Percentiles rank a stretch among this genome's conserved stretches.
These are phyloP conservation scores for Eucalyptus lansdowneana DNA, from an alignment of 345 rosid species.

Conservation along the genomic window DNA sequence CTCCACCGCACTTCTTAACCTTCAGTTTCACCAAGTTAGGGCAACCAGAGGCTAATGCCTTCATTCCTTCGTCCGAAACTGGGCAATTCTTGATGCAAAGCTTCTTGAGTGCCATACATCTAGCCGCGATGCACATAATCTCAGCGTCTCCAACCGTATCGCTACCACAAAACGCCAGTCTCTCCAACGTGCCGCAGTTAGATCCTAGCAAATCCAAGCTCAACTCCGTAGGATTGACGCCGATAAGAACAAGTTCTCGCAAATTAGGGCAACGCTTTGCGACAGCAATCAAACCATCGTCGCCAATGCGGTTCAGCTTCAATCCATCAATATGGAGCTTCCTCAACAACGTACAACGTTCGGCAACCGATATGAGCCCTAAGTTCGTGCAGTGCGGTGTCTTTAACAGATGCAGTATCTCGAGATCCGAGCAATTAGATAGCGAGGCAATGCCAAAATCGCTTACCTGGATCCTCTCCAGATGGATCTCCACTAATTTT, in stretches of 20 bases:
- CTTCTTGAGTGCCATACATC: constrained; percentile 59
- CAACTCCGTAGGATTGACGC: constrained; percentile 49
- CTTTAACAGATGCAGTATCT: constrained; percentile 60
- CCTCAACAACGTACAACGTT: constrained; percentile 44
- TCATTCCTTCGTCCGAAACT: constrained; percentile 45
- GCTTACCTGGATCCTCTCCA: constrained; percentile 62
- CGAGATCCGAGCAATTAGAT: constrained; percentile 49
- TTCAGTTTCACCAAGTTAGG: constrained; percentile 73
- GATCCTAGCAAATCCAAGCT: constrained; percentile 50
- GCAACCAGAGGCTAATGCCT: constrained; percentile 59
- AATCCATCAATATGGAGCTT: constrained; percentile 82
- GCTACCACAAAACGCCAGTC: constrained; percentile 63
- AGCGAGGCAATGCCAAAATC: constrained; percentile 42
- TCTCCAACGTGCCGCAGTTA: constrained; percentile 50
- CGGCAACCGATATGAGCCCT: constrained; percentile 35
- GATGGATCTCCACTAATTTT: constrained; percentile 45
- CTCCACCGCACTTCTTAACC: constrained; percentile 73
- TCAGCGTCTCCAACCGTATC: constrained; percentile 66
- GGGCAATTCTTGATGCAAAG: constrained; percentile 69
- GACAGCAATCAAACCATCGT: constrained; percentile 44
- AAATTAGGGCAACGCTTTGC: constrained; percentile 50
- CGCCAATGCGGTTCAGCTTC: constrained; percentile 56
- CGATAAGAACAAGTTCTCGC: constrained; percentile 65
- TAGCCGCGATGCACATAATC: constrained; percentile 50
- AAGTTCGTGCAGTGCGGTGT: constrained; percentile 61